Percentiles rank a stretch among this genome's conserved stretches.
These are phyloP conservation scores for Penicillium simplicissimum DNA, from an alignment of 495 filamentous ascomycete genomes.

Conservation along the genomic window DNA sequence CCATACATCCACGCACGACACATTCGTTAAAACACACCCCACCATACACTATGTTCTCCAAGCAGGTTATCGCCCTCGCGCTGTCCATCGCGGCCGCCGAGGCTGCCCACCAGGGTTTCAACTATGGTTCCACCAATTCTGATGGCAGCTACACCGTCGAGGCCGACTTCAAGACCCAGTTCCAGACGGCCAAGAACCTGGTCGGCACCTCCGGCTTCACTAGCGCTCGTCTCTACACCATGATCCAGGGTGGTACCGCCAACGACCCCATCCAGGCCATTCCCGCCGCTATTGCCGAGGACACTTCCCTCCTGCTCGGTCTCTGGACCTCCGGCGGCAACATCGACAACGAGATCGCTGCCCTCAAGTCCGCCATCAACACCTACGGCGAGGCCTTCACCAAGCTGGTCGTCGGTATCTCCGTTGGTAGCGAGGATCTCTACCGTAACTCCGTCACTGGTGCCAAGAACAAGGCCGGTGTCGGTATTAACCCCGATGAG, in stretches of 20 bases:
- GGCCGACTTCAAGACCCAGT: slow-evolving; percentile 68
- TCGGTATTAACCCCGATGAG: slow-evolving; percentile 57
- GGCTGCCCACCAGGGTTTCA: slow-evolving; percentile 72
- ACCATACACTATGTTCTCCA: slow-evolving; percentile 38
- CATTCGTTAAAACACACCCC: neutral
- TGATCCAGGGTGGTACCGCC: slow-evolving; percentile 60
- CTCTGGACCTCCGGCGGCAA: slow-evolving; percentile 74
- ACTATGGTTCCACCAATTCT: slow-evolving; percentile 68
- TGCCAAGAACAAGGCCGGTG: slow-evolving; percentile 51
- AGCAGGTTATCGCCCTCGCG: slow-evolving; percentile 46
- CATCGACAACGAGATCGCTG: slow-evolving; percentile 68
- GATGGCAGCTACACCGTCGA: slow-evolving; percentile 63
- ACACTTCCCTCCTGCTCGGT: slow-evolving; percentile 73
- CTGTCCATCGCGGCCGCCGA: slow-evolving; percentile 45
- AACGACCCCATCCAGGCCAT: slow-evolving; percentile 67
- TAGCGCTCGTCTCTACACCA: slow-evolving; percentile 67
- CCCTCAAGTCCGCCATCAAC: slow-evolving; percentile 62
- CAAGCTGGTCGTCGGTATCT: slow-evolving; percentile 75
- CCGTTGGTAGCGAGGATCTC: slow-evolving; percentile 87
- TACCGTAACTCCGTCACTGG: slow-evolving; percentile 73
- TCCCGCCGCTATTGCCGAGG: slow-evolving; percentile 72
- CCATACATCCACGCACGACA: slow-evolving; percentile 9
- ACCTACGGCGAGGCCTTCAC: slow-evolving; percentile 63
- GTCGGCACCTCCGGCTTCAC: slow-evolving; percentile 71
- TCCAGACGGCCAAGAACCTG: slow-evolving; percentile 68